Conservation (phyloP, 257 asterid species). For the Scutellaria minor region DNA sequence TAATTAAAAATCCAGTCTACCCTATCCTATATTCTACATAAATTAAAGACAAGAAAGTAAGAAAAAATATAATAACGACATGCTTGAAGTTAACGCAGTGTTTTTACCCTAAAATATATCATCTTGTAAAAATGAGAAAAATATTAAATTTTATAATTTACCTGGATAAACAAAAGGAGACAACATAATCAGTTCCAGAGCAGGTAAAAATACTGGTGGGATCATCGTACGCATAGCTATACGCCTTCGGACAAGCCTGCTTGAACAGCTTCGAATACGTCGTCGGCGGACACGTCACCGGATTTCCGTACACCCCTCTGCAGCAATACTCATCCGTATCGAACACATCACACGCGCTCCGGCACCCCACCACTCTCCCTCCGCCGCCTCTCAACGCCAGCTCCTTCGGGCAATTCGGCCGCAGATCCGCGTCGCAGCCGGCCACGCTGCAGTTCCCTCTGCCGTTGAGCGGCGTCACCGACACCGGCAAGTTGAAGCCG, state of each 20-base stretch:
- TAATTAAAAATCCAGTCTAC: too few species aligned
- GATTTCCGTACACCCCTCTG: constrained; percentile 71
- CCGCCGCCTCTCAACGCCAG: constrained; percentile 55
- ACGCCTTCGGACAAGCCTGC: constrained; percentile 77
- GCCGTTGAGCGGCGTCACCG: constrained; percentile 74
- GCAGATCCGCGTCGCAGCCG: constrained; percentile 74
- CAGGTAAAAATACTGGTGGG: constrained; percentile 84
- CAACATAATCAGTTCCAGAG: constrained; percentile 63
- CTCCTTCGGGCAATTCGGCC: constrained; percentile 69
- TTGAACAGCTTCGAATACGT: constrained; percentile 74
- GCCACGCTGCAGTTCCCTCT: constrained; percentile 77
- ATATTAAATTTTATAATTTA: background rate
- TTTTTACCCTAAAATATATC: too few species aligned
- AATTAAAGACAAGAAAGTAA: too few species aligned
- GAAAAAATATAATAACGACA: background rate
- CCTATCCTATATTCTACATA: too few species aligned
- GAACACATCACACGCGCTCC: constrained; percentile 91
- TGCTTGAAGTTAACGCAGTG: constrained; percentile 43
- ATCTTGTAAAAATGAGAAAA: too few species aligned
- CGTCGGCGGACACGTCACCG: constrained; percentile 79
- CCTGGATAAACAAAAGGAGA: constrained; percentile 82
- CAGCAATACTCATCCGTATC: constrained; percentile 92
- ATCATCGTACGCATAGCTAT: constrained; percentile 95
- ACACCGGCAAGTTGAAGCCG: constrained; percentile 80
- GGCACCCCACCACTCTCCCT: constrained; percentile 65